Conservation (phyloP, 306 rosid species). For the Lathyrus oleraceus region DNA sequence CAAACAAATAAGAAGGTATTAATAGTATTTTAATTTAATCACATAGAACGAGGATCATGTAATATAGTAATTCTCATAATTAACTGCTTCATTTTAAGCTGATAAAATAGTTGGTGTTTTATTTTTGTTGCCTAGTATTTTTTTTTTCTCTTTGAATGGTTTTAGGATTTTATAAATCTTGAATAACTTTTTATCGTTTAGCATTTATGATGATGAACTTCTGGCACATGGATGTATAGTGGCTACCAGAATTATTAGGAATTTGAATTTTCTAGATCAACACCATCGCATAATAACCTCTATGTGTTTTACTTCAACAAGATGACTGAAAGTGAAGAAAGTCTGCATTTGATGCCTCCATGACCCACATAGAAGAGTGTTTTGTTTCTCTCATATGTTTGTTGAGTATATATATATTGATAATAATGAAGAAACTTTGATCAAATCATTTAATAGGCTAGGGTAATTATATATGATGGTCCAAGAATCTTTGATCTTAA, state of each 20-base stretch:
- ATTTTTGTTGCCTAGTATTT: background rate
- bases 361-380: too few species aligned
- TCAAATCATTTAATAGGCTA: slow-evolving; percentile 40
- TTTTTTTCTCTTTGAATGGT: background rate
- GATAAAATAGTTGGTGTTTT: background rate
- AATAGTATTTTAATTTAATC: slow-evolving; percentile 18
- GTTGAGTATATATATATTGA: background rate
- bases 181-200: background rate
- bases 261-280: background rate
- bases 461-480: slow-evolving; percentile 49
- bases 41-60: background rate
- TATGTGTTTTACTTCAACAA: too few species aligned
- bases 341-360: too few species aligned
- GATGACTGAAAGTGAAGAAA: too few species aligned
- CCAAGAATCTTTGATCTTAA: slow-evolving; percentile 45
- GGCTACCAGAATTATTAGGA: background rate
- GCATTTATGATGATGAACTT: background rate
- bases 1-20: slow-evolving; percentile 21
- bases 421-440: slow-evolving; percentile 36
- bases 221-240: background rate
- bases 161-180: background rate
- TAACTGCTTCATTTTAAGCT: background rate
- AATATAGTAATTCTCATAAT: background rate
- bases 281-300: too few species aligned
- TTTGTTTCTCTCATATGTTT: too few species aligned